These are phyloP conservation scores for Acidiella bohemica DNA, from an alignment of 495 filamentous ascomycete genomes.

Conservation along the genomic window DNA sequence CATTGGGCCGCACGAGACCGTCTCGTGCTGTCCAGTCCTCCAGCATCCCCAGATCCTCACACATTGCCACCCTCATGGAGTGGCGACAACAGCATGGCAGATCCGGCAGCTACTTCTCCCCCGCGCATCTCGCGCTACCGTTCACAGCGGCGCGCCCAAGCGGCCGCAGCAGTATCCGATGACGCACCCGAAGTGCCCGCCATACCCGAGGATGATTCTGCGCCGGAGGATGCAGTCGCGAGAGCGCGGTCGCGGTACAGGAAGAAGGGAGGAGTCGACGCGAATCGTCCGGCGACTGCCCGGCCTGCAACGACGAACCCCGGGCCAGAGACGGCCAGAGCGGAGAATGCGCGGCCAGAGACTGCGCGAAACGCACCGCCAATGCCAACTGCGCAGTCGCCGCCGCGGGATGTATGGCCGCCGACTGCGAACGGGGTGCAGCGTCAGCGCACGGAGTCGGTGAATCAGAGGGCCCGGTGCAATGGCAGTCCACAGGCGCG, in stretches of 20 bases:
- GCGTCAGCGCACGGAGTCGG: neutral
- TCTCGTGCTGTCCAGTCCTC: neutral
- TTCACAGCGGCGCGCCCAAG: slow-evolving; percentile 10
- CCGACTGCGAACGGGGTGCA: neutral
- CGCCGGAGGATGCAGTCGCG: slow-evolving; percentile 12
- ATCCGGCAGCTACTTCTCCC: slow-evolving; percentile 6
- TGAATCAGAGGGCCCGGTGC: neutral
- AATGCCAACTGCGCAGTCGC: neutral
- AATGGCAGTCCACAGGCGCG: slow-evolving; percentile 3
- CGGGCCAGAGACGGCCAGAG: slow-evolving; percentile 5
- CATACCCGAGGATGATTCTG: neutral
- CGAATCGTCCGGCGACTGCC: neutral
- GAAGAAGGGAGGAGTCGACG: slow-evolving; percentile 18
- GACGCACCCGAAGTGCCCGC: slow-evolving; percentile 3
- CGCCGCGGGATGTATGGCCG: too few species aligned
- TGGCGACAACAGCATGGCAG: slow-evolving; percentile 6
- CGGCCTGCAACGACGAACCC: neutral
- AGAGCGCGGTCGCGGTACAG: slow-evolving; percentile 30
- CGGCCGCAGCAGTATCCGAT: neutral
- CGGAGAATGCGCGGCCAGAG: neutral
- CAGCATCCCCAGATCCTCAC: neutral
- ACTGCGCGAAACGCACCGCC: neutral
- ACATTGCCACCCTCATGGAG: neutral
- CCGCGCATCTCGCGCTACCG: slow-evolving; percentile 8
- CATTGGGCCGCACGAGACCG: neutral